Percentiles rank a stretch among this genome's conserved stretches.
Conservation (phyloP, 2,329 filamentous ascomycete species). For the Epichloe bromicola region DNA sequence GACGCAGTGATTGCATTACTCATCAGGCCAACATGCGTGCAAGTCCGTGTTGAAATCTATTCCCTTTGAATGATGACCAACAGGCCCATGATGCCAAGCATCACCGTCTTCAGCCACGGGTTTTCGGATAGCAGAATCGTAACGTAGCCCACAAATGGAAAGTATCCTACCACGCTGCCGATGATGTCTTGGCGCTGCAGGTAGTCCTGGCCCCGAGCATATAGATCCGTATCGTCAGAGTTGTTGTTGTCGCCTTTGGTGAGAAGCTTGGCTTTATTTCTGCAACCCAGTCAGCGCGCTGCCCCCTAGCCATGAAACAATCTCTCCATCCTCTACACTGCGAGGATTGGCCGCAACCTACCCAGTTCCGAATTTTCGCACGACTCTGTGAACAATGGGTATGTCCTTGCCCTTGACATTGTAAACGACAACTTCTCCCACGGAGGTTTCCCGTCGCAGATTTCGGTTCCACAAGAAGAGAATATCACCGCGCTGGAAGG, state of each 20-base stretch:
- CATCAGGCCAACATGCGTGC: neutral
- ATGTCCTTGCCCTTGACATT: constrained; percentile 91
- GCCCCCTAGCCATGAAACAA: too few relatives aligned
- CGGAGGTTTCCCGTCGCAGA: constrained; percentile 38
- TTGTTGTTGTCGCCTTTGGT: constrained; percentile 97
- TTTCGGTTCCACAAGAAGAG: constrained; percentile 68
- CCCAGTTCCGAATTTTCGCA: constrained; percentile 57
- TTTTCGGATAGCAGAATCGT: constrained; percentile 93
- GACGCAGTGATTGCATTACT: neutral
- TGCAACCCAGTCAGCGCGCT: constrained; percentile 14
- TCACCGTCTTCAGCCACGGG: constrained; percentile 91
- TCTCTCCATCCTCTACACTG: too few relatives aligned
- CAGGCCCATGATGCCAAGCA: constrained; percentile 89
- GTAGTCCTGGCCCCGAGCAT: constrained; percentile 77
- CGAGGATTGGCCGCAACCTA: constrained; percentile 18
- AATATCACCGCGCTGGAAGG: constrained; percentile 66
- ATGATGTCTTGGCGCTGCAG: constrained; percentile 82
- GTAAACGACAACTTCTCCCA: constrained; percentile 49
- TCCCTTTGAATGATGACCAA: constrained; percentile 88
- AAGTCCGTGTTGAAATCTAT: constrained; percentile 24
- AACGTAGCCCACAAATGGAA: constrained; percentile 92
- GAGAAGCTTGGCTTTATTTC: constrained; percentile 55
- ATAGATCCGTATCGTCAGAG: constrained; percentile 79
- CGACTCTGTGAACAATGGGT: constrained; percentile 88
- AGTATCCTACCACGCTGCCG: constrained; percentile 80